phyloP scores from a whole-genome alignment of 768 basidiomycete species.

The Suillus variegatus region DNA sequence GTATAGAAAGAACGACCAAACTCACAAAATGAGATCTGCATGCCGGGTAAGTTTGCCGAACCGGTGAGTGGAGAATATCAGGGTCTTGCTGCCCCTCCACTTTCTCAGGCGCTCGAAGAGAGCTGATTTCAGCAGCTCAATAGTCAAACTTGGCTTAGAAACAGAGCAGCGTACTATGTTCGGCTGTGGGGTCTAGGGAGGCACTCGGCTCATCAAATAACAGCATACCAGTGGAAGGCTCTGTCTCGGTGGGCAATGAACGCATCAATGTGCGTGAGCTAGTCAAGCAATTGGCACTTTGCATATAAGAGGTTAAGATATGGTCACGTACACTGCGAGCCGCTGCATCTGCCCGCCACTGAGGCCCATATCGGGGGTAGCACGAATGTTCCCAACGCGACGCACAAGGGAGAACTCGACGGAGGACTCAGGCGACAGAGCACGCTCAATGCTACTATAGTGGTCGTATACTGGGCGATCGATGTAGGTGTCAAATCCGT shows the following conservation, averaged over 20 bases:
- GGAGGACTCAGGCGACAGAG: too few relatives aligned
- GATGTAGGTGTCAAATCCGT: slow-evolving; percentile 70
- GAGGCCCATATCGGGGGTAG: slow-evolving; percentile 21
- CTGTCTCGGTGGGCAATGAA: slow-evolving; percentile 44
- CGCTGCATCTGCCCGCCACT: slow-evolving; percentile 79
- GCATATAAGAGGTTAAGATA: not conserved
- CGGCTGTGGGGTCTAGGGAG: slow-evolving; percentile 72
- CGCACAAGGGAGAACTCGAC: slow-evolving; percentile 48
- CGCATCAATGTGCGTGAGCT: slow-evolving; percentile 75
- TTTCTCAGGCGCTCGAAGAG: slow-evolving; percentile 73
- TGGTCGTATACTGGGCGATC: slow-evolving; percentile 51
- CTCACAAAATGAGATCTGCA: too few relatives aligned
- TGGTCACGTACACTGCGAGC: slow-evolving; percentile 56
- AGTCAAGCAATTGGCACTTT: not conserved
- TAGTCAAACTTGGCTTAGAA: not conserved
- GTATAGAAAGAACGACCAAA: too few relatives aligned
- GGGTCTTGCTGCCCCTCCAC: too few relatives aligned
- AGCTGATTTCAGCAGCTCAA: slow-evolving; percentile 34
- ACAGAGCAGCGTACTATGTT: slow-evolving; percentile 49
- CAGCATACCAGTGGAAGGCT: slow-evolving; percentile 53
- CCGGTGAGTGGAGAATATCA: too few relatives aligned
- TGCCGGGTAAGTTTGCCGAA: too few relatives aligned
- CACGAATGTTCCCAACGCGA: slow-evolving; percentile 35
- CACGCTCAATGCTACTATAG: slow-evolving; percentile 31
- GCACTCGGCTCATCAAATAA: slow-evolving; percentile 79